Conservation (phyloP, 306 rosid species). For the Aeschynomene evenia region DNA sequence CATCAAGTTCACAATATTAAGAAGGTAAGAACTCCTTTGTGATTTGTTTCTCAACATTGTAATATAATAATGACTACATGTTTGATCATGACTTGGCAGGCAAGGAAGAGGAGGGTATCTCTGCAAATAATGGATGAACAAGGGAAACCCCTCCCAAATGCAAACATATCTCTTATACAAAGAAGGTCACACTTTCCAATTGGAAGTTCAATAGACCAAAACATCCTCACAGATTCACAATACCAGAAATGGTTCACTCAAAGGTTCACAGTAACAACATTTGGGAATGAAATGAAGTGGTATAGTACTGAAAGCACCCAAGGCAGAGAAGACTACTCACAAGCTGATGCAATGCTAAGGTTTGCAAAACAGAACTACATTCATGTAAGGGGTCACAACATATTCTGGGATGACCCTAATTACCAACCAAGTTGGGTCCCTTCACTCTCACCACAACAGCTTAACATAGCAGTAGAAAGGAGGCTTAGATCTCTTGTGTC, state of each 20-base stretch:
- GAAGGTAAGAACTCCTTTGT: too few relatives aligned
- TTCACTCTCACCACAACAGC: slow-evolving; percentile 37
- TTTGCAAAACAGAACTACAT: slow-evolving; percentile 46
- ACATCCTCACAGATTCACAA: slow-evolving; percentile 64
- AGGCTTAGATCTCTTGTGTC: slow-evolving; percentile 50
- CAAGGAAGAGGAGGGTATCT: slow-evolving; percentile 50
- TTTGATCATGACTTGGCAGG: slow-evolving; percentile 30
- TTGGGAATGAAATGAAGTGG: slow-evolving; percentile 86
- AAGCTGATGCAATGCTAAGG: slow-evolving; percentile 55
- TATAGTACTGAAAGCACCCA: slow-evolving; percentile 44
- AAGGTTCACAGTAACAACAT: slow-evolving; percentile 61
- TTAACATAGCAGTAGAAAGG: slow-evolving; percentile 34
- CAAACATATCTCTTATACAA: slow-evolving; percentile 38
- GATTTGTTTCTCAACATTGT: too few relatives aligned
- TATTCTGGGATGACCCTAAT: slow-evolving; percentile 63
- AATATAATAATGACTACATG: too few relatives aligned
- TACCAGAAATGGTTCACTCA: slow-evolving; percentile 63
- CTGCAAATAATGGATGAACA: slow-evolving; percentile 43
- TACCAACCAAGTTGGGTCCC: slow-evolving; percentile 54
- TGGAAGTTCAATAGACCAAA: slow-evolving; percentile 52
- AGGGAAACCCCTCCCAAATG: slow-evolving; percentile 56
- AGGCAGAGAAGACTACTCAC: slow-evolving; percentile 48
- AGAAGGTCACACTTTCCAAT: slow-evolving; percentile 45
- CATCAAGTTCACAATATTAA: slow-evolving; percentile 56
- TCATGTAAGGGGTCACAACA: slow-evolving; percentile 67